Evolutionary conservation across 177 flowering plant genomes (phyloP), one percentile per base, ranked within the genome.

Genomic region (Telopea speciosissima): DNA sequence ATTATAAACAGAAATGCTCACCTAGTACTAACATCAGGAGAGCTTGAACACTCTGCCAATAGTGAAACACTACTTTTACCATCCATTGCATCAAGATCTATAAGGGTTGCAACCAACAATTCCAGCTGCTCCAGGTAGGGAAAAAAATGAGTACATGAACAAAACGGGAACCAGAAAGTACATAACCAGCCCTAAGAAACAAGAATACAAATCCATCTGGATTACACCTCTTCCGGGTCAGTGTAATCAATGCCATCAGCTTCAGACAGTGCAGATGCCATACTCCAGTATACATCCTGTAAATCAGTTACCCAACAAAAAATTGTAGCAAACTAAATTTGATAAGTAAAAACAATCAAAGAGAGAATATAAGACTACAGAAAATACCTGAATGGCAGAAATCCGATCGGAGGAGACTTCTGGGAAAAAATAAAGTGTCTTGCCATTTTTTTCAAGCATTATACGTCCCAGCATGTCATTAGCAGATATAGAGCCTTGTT

Each of bases 41-140:
- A 95, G 69, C 85, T 92, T 70, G 97, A 92, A 77, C 97, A 90
- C 71, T 95, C 99, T 1, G 87, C 97, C 79, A 95, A 76, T 56
- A 95, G 73, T 5, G 97, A 89, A 23, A 83, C 97, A 78, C 97
- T 90, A 62, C 90, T 87, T 86, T 95, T 95, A 65, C 99, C 96
- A 84, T 95, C 99, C 99, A 95, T 92, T 58, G 97, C 99, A 83
- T 95, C 99, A 74, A 95, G 99, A 82, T 90, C 97, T 56, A 95
- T 95, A 60, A 95, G 99, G 62, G 97, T 82, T 68, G 90, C 70
- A 68, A 95, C 78, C 73, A 95, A 75, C 78, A 90, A 81, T 84
- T 92, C 99, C 8, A 95, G 92, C 99, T 95, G 89, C 70, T 75
- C 68, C 77, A 81, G 61, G 78, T 23, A 66, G 28, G 33, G 6